Evolutionary conservation across 139 green algal species (phyloP), one percentile per base, ranked within the genome.

Genomic region (Tetradesmus lagerheimii): DNA sequence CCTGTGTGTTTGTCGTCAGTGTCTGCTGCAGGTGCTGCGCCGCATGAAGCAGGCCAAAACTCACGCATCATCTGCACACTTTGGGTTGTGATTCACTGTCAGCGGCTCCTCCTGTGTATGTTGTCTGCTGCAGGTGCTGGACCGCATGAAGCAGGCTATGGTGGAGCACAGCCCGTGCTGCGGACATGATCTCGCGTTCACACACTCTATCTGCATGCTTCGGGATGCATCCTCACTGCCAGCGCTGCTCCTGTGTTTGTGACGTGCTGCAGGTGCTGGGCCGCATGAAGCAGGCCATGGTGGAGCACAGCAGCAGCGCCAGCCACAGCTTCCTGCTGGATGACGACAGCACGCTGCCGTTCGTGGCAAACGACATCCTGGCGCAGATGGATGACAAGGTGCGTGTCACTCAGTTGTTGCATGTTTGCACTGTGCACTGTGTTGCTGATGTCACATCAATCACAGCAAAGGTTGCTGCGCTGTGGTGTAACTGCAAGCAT

Each of bases 321-420:
- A 95, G 66, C 15, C 97, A 99, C 94, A 97, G 94, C n/a, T 99
- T 99, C 97, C 94, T 99, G 82, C 94, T 99, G 83, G 98, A 99
- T 86, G 98, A 99, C 86, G 98, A 99, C 93, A 98, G 95, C 18
- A 96, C 95, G 88, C 95, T 98, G 87, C 97, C 97, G 23, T 99
- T 99, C 91, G 64, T 87, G 27, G 92, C 93, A 35, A 81, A 92
- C 4, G 93, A 97, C 43, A 91, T 97, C 25, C 84, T 93, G 18
- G 78, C 79, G 82, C 90, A 47, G 90, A 94, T 96, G 93, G 92
- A 95, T 47, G 94, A 96, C 87, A 94, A 95, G 91, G 90, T 91
- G 80, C 14, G 78, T 1, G 16, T 18, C n/a, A 29, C n/a, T n/a
- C n/a, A n/a, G n/a, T n/a, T n/a, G n/a, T n/a, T n/a, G n/a, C n/a